Evolutionary conservation across 2,329 filamentous ascomycete genomes (phyloP).

Genomic region (Cladobotryum mycophilum): DNA sequence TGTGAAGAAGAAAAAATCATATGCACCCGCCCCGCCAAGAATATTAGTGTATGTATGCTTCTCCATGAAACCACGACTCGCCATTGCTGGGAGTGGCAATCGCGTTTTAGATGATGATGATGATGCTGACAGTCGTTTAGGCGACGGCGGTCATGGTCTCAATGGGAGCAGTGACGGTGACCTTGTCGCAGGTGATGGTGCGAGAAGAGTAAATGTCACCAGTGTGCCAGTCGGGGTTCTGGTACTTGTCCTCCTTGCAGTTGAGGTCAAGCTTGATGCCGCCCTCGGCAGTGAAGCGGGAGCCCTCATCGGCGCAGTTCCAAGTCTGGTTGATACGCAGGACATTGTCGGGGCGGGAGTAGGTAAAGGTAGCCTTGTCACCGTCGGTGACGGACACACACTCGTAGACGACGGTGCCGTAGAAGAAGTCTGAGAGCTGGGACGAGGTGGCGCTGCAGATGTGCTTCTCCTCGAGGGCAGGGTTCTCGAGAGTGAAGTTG

Average conservation of each 20-base stretch:
- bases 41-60: too few relatives aligned
- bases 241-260: conserved; percentile 21
- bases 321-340: conserved; percentile 44
- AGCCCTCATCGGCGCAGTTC: conserved; percentile 37
- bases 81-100: too few relatives aligned
- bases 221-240: conserved; percentile 26
- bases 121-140: too few relatives aligned
- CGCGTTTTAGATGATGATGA: too few relatives aligned
- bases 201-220: conserved; percentile 28
- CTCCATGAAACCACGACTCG: too few relatives aligned
- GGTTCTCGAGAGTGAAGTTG: conserved; percentile 45
- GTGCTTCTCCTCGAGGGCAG: conserved; percentile 31
- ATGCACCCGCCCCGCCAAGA: too few relatives aligned
- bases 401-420: conserved; percentile 38
- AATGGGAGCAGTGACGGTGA: conserved; percentile 21
- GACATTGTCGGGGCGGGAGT: conserved; percentile 27
- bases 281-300: conserved; percentile 24
- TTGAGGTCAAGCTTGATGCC: conserved; percentile 21
- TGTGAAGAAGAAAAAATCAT: too few relatives aligned
- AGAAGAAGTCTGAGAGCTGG: conserved; percentile 44
- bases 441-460: conserved; percentile 36
- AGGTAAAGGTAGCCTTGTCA: conserved; percentile 36
- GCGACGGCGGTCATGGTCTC: conserved; percentile 21
- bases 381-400: conserved; percentile 31
- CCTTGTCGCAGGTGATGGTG: conserved; percentile 21